Evolutionary conservation across 768 basidiomycete genomes (phyloP), one percentile per base, ranked within the genome.

Genomic region (Psilocybe cubensis): DNA sequence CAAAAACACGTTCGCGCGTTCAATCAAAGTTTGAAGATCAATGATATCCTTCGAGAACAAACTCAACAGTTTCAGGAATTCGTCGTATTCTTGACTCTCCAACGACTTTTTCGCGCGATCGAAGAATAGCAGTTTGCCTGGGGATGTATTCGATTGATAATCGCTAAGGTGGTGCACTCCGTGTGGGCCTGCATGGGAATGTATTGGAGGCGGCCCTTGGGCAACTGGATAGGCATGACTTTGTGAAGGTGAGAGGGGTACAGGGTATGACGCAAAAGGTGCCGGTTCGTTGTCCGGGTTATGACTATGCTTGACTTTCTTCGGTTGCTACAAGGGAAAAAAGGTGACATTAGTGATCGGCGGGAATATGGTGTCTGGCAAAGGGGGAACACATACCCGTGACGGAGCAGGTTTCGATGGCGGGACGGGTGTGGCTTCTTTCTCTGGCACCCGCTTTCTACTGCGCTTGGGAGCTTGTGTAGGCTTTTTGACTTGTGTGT

Each of bases 31-130:
- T 67, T 86, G 86, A 47, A 87, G 77, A 67, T 97, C 93, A 65
- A 99, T 91, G 64, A 98, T 88, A 57, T 97, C 95, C 65, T 89
- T 91, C 14, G 92, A 88, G 73, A 91, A 99, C 47, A 98, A 80
- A 68, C 87, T 90, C 50, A 98, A 81, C 24, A 98, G 79, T 75
- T 96, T 98, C 66, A 98, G 77, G 72, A 98, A 98, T 63, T 98
- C 96, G 65, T 97, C 94, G 65, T 92, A 94, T 33, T 90, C 90
- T 58, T 84, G 82, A 69, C 78, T 84, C 68, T 92, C 92, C 7
- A 94, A 73, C 0, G 85, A 77, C 62, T 87, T 88, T 72, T 91
- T 96, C 61, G 94, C 92, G 40, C 92, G 86, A 68, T 98, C 97
- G 68, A 98, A 98, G 80, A 98, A 98, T 11, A 90, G 77, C 28